Base-by-base conservation (phyloP, 2,329 filamentous ascomycete species). In the Zymoseptoria pseudotritici region DNA sequence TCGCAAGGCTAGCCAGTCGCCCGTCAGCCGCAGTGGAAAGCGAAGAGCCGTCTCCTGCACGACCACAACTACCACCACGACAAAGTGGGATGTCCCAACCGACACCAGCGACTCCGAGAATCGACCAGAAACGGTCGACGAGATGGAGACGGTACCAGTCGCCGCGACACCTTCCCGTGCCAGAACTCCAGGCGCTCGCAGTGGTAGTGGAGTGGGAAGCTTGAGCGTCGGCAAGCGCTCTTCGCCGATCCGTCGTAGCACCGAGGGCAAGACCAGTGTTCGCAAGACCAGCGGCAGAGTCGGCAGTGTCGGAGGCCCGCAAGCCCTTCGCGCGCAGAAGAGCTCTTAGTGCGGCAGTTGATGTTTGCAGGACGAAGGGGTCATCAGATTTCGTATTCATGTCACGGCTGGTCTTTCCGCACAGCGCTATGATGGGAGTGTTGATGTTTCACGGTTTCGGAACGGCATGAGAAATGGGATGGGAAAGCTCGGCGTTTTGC, bases 21-120 rank as follows among this genome's bases (percentile, higher is more conserved):
- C 82, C 0, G 69, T 71, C 20, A 69, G 71, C 36, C 83, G 78
- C 60, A 81, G 79, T 68, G 84, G 86, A 59, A 88, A 86, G 76
- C 76, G 80, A 58, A 82, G 90, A 54, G 89, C 90, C 0, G 83
- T 89, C 59, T 91, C 88, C 73, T 89, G 91, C 73, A 87, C 85
- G 3, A 87, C 86, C 2, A 89, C 86, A 2, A 86, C 88, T 11
- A 89, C 88, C 0, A 86, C 87, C 2, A 86, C 77, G 10, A 76
- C 73, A 22, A 74, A 74, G 61, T 75, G 73, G 73, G 72, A 74
- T 55, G 70, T 63, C 65, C 73, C 65, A 7, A 76, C 75, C 17
- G 78, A 80, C 60, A 76, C 77, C 52, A 79, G 77, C 62, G 79
- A 80, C 57, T 69, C 72, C 17, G 79, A 81, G 70, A 80, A 80